Evolutionary conservation across 768 basidiomycete genomes (phyloP).

Genomic region (Rossbeevera mucosa): DNA sequence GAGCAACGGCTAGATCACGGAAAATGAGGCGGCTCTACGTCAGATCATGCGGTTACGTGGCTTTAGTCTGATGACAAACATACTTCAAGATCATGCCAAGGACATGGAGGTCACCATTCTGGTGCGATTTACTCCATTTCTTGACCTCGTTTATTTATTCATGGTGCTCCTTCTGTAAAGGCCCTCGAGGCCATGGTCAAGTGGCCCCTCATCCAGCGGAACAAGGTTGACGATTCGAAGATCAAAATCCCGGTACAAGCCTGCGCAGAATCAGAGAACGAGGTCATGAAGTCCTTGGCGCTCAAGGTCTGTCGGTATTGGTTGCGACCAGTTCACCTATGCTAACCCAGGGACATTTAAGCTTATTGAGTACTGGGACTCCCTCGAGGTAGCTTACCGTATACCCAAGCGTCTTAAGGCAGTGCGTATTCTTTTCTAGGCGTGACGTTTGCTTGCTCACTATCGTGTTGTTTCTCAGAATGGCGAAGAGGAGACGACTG

Average conservation of each 20-base stretch:
- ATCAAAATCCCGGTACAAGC: slow-evolving; percentile 60
- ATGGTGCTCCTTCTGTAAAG: slow-evolving; percentile 29
- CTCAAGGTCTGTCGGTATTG: slow-evolving; percentile 47
- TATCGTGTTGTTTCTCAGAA: slow-evolving; percentile 15
- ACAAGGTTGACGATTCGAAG: slow-evolving; percentile 86
- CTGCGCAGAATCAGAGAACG: slow-evolving; percentile 52
- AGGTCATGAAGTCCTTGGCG: slow-evolving; percentile 52
- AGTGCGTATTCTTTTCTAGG: slow-evolving; percentile 22
- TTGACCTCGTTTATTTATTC: not conserved
- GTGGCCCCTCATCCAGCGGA: slow-evolving; percentile 83
- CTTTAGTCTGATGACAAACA: slow-evolving; percentile 85
- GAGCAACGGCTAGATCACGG: slow-evolving; percentile 60
- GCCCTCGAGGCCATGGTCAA: slow-evolving; percentile 59
- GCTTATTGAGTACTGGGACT: slow-evolving; percentile 79
- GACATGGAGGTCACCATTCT: slow-evolving; percentile 68
- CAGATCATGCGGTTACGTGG: slow-evolving; percentile 91
- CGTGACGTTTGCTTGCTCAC: not conserved
- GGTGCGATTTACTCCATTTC: slow-evolving; percentile 41
- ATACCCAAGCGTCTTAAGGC: slow-evolving; percentile 71
- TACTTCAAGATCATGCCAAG: slow-evolving; percentile 69
- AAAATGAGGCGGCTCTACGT: slow-evolving; percentile 70
- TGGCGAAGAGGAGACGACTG: slow-evolving; percentile 28
- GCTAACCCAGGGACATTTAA: slow-evolving; percentile 25
- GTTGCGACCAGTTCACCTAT: not conserved
- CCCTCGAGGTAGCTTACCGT: slow-evolving; percentile 71